Percentiles rank a stretch among this genome's conserved stretches.
These are phyloP conservation scores for Psilocybe cubensis DNA, from an alignment of 768 basidiomycete genomes.

Conservation along the genomic window DNA sequence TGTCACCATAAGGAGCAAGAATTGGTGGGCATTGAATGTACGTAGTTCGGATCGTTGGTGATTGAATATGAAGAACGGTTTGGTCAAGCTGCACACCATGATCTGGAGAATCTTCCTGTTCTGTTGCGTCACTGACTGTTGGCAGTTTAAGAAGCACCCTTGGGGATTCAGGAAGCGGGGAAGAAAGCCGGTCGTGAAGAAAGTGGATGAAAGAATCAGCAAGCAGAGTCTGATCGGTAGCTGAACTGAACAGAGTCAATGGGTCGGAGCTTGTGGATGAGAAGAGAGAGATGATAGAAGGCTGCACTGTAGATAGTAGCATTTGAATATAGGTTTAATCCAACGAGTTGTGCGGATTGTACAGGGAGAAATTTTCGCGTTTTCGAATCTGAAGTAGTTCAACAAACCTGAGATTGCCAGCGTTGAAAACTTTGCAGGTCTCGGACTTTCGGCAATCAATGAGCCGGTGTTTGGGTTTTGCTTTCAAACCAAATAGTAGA, in stretches of 20 bases:
- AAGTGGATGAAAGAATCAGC: conserved; percentile 69
- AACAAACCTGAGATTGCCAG: too few relatives aligned
- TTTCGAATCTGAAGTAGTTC: too few relatives aligned
- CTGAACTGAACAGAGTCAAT: conserved; percentile 54
- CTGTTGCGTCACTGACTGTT: conserved; percentile 19
- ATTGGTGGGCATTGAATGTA: conserved; percentile 64
- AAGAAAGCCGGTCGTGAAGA: conserved; percentile 59
- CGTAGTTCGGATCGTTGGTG: conserved; percentile 69
- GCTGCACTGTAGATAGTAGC: conserved; percentile 50
- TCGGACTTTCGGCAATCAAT: too few relatives aligned
- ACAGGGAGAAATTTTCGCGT: too few relatives aligned
- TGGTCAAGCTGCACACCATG: conserved; percentile 51
- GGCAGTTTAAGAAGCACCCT: conserved; percentile 49
- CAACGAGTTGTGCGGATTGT: too few relatives aligned
- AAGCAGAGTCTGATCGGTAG: conserved; percentile 52
- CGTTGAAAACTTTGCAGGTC: too few relatives aligned
- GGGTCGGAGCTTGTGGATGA: conserved; percentile 73
- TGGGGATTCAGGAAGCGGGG: conserved; percentile 52
- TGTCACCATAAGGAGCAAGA: conserved; percentile 3
- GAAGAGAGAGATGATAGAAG: conserved; percentile 69
- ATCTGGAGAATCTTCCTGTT: conserved; percentile 26
- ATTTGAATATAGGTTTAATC: not conserved
- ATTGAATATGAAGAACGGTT: conserved; percentile 80
- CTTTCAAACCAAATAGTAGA: too few relatives aligned
- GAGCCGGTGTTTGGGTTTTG: too few relatives aligned